Conservation (phyloP, 2,329 filamentous ascomycete genomes). For the Fusarium odoratissimum region DNA sequence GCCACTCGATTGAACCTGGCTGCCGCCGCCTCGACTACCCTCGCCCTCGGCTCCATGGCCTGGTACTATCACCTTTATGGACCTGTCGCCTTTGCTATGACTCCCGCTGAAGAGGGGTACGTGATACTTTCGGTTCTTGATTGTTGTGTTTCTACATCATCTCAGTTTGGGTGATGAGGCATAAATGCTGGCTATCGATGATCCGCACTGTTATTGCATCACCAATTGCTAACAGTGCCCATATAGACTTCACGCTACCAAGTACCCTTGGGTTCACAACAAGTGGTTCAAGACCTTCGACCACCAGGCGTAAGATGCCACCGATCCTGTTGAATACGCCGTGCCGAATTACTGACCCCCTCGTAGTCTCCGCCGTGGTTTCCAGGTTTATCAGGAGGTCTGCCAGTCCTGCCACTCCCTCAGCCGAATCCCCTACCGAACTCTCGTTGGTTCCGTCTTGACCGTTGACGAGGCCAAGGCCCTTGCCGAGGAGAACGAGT, state of each 20-base stretch:
- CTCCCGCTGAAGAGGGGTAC: constrained; percentile 98
- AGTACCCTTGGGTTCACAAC: constrained; percentile 95
- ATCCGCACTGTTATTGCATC: constrained; percentile 22
- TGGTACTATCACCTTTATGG: constrained; percentile 99
- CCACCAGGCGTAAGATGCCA: constrained; percentile 84
- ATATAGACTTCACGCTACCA: constrained; percentile 84
- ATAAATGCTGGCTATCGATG: constrained; percentile 47
- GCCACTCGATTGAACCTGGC: constrained; percentile 87
- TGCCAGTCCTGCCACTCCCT: constrained; percentile 98
- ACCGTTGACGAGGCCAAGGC: constrained; percentile 98
- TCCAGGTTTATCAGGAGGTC: constrained; percentile 99
- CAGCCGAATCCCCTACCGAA: constrained; percentile 90
- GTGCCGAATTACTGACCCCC: constrained; percentile 31
- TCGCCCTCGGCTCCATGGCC: constrained; percentile 88
- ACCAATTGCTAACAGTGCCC: constrained; percentile 46
- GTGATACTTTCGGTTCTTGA: constrained; percentile 55
- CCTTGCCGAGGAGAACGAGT: constrained; percentile 97
- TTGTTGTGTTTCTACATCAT: constrained; percentile 5
- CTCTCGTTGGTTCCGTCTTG: constrained; percentile 89
- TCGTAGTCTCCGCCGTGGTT: constrained; percentile 91
- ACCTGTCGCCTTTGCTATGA: constrained; percentile 86
- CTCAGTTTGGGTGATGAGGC: constrained; percentile 46
- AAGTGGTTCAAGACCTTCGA: constrained; percentile 97
- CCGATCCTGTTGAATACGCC: constrained; percentile 5
- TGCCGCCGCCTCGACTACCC: constrained; percentile 85